Evolutionary conservation across 2,329 filamentous ascomycete species (phyloP).

Genomic region (Microsporum canis): DNA sequence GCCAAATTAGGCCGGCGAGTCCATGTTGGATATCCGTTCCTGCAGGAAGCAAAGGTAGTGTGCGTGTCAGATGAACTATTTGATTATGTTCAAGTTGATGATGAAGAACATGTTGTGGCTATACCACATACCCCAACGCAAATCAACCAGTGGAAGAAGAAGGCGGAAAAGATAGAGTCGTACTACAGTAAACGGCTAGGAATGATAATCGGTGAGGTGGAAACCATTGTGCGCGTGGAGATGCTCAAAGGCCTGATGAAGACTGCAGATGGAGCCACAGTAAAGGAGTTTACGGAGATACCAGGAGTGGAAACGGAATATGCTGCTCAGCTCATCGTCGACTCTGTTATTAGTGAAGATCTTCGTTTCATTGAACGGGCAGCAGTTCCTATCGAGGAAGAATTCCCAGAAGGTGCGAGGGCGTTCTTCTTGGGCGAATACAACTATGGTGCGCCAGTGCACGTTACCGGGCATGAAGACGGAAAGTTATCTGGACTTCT

Average conservation of each 20-base stretch:
- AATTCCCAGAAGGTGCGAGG: slow-evolving; percentile 71
- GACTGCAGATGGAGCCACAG: slow-evolving; percentile 76
- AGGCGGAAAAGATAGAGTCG: slow-evolving; percentile 69
- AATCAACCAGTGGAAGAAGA: slow-evolving; percentile 73
- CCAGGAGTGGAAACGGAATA: slow-evolving; percentile 79
- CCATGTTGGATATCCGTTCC: slow-evolving; percentile 86
- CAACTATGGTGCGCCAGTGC: slow-evolving; percentile 81
- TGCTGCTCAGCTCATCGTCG: slow-evolving; percentile 81
- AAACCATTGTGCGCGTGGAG: slow-evolving; percentile 82
- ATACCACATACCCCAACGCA: slow-evolving; percentile 63
- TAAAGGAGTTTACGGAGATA: slow-evolving; percentile 86
- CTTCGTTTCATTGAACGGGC: slow-evolving; percentile 83
- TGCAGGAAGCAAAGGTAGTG: slow-evolving; percentile 84
- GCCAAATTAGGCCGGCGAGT: slow-evolving; percentile 72
- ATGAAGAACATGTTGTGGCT: slow-evolving; percentile 53
- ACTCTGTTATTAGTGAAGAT: slow-evolving; percentile 81
- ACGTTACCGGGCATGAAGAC: slow-evolving; percentile 61
- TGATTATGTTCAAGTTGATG: slow-evolving; percentile 62
- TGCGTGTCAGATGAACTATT: slow-evolving; percentile 90
- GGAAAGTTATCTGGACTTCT: slow-evolving; percentile 71
- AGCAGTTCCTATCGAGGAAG: slow-evolving; percentile 79
- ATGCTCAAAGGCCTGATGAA: slow-evolving; percentile 86
- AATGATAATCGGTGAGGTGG: slow-evolving; percentile 73
- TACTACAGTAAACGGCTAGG: slow-evolving; percentile 85
- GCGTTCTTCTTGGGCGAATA: slow-evolving; percentile 93